Evolutionary conservation across 208 protist species (phyloP).

Genomic region (Sergeia podlipaevii): DNA sequence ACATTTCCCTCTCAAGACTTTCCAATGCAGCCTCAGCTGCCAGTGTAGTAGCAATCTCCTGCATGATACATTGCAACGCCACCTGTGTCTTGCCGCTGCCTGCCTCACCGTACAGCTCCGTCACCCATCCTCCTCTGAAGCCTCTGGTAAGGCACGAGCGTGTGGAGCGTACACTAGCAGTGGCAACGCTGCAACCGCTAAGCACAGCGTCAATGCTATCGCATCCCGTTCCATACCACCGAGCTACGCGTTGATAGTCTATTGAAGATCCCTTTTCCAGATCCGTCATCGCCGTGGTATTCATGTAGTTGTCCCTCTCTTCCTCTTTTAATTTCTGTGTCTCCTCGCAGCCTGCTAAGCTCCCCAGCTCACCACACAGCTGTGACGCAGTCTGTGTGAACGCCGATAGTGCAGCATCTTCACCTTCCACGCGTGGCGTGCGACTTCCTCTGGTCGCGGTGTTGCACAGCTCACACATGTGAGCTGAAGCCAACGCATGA

Average conservation of each 20-base stretch:
- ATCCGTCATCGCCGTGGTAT: no score
- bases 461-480: no score
- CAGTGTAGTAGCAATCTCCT: constrained; percentile 33
- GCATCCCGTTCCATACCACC: constrained; percentile 36
- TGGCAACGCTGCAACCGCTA: constrained; percentile 5
- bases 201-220: constrained; percentile 23
- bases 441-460: no score
- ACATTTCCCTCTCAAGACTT: not conserved
- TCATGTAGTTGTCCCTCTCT: no score
- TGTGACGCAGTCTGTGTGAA: no score
- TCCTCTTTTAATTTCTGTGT: no score
- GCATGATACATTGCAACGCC: constrained; percentile 50
- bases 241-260: not conserved
- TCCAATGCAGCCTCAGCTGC: not conserved
- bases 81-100: constrained; percentile 82
- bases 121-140: constrained; percentile 50
- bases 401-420: no score
- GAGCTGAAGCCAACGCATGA: no score
- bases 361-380: no score
- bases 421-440: no score
- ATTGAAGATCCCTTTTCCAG: not conserved
- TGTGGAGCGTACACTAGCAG: no score
- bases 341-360: no score
- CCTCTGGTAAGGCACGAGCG: constrained; percentile 17
- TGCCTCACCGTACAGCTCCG: constrained; percentile 67